phyloP scores from a whole-genome alignment of 2,329 filamentous ascomycete species.

The Fusarium ambrosium region DNA sequence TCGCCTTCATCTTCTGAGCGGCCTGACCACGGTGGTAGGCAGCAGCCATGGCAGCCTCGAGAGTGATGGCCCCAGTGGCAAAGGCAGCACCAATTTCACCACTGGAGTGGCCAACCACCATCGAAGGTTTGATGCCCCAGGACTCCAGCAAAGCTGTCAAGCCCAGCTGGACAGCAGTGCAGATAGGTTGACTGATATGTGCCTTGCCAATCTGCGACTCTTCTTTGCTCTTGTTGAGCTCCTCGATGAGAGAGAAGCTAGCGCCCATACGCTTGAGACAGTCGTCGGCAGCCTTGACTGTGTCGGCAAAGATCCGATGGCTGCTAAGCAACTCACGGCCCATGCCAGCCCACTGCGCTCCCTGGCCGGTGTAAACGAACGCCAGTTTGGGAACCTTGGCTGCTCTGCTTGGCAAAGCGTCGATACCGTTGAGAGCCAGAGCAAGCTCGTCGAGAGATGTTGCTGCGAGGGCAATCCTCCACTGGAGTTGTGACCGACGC shows the following conservation, averaged over 20 bases:
- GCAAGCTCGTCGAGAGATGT: constrained; percentile 1
- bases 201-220: constrained; percentile 11
- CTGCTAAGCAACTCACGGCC: constrained; percentile 12
- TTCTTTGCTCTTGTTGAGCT: constrained; percentile 4
- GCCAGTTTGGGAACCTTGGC: constrained; percentile 2
- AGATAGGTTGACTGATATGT: constrained; percentile 15
- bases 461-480: constrained; percentile 4
- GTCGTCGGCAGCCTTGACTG: background rate
- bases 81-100: constrained; percentile 57
- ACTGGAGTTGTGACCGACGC: constrained; percentile 4
- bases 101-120: constrained; percentile 52
- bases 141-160: constrained; percentile 15
- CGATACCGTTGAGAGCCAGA: background rate
- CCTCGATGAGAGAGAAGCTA: constrained; percentile 3
- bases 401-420: background rate
- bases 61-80: constrained; percentile 29
- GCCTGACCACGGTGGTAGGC: constrained; percentile 37
- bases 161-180: constrained; percentile 28
- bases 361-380: constrained; percentile 32
- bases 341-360: constrained; percentile 32
- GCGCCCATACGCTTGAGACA: constrained; percentile 12
- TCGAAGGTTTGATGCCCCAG: constrained; percentile 45
- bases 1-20: background rate
- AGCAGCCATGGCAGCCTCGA: constrained; percentile 46
- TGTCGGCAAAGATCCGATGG: background rate